Evolutionary conservation across 495 filamentous ascomycete genomes (phyloP).

Genomic region (Amniculicola lignicola): DNA sequence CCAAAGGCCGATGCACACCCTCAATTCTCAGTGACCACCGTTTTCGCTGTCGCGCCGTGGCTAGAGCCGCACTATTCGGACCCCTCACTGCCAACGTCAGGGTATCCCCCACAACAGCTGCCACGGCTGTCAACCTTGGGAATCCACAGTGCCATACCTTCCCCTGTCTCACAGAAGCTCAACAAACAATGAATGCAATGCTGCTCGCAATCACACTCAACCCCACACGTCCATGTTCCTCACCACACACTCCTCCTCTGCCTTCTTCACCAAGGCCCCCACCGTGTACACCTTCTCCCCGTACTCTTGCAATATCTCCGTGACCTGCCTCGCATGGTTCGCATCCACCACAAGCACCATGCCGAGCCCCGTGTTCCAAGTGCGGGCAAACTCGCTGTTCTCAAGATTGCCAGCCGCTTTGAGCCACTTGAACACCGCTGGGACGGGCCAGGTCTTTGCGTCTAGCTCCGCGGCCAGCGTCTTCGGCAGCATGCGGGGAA

Average conservation of each 20-base stretch:
- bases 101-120: neutral
- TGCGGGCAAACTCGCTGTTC: slow-evolving; percentile 72
- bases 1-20: too few species aligned
- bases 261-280: slow-evolving; percentile 60
- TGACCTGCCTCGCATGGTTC: slow-evolving; percentile 53
- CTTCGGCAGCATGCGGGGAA: slow-evolving; percentile 83
- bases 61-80: too few species aligned
- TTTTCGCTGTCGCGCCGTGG: too few species aligned
- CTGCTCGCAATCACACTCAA: too few species aligned
- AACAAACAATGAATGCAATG: too few species aligned
- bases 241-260: slow-evolving; percentile 65
- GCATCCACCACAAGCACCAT: slow-evolving; percentile 79
- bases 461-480: slow-evolving; percentile 75
- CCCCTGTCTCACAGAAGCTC: neutral
- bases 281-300: slow-evolving; percentile 79
- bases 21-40: too few species aligned
- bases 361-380: slow-evolving; percentile 92
- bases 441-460: slow-evolving; percentile 65
- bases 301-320: slow-evolving; percentile 51
- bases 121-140: neutral
- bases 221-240: slow-evolving; percentile 69
- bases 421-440: slow-evolving; percentile 79
- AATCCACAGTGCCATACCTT: neutral
- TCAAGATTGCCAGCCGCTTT: slow-evolving; percentile 71
- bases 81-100: neutral